These are phyloP conservation scores for Nigrospora sphaerica DNA, from an alignment of 2,329 filamentous ascomycete species.

Conservation along the genomic window DNA sequence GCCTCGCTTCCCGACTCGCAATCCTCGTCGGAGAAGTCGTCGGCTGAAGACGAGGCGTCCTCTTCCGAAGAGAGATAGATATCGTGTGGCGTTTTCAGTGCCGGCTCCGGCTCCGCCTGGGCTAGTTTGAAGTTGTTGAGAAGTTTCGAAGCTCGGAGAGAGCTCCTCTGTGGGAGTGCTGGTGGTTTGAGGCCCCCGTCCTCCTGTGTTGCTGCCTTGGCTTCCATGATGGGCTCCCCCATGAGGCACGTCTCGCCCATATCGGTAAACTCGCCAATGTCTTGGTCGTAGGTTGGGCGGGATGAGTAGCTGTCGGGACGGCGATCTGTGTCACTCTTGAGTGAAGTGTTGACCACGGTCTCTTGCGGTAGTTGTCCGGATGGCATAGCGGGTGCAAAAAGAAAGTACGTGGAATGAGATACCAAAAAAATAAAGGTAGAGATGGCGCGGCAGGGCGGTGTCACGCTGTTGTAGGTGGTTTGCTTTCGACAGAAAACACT, in stretches of 20 bases:
- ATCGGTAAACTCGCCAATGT: constrained; percentile 3
- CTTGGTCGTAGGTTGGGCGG: constrained; percentile 4
- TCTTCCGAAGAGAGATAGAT: constrained; percentile 60
- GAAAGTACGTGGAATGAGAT: neutral
- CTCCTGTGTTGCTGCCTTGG: neutral
- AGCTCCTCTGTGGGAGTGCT: constrained; percentile 42
- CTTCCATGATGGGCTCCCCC: neutral
- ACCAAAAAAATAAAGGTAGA: neutral
- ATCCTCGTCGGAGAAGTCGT: constrained; percentile 51
- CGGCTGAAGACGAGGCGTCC: constrained; percentile 55
- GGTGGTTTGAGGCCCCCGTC: constrained; percentile 24
- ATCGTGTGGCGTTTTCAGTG: constrained; percentile 44
- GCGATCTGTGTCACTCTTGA: neutral
- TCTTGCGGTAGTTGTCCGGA: neutral
- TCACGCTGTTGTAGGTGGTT: neutral
- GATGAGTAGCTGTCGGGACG: constrained; percentile 1
- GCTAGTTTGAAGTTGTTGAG: constrained; percentile 31
- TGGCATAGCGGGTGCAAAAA: neutral
- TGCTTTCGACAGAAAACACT: neutral
- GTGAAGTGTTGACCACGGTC: neutral
- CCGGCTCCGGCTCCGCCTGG: constrained; percentile 21
- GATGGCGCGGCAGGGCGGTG: neutral
- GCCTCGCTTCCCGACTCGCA: constrained; percentile 36
- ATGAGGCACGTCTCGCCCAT: constrained; percentile 6
- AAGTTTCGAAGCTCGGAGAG: constrained; percentile 39